Base-by-base conservation (phyloP, 768 basidiomycete species). In the Sistotremastrum suecicum region DNA sequence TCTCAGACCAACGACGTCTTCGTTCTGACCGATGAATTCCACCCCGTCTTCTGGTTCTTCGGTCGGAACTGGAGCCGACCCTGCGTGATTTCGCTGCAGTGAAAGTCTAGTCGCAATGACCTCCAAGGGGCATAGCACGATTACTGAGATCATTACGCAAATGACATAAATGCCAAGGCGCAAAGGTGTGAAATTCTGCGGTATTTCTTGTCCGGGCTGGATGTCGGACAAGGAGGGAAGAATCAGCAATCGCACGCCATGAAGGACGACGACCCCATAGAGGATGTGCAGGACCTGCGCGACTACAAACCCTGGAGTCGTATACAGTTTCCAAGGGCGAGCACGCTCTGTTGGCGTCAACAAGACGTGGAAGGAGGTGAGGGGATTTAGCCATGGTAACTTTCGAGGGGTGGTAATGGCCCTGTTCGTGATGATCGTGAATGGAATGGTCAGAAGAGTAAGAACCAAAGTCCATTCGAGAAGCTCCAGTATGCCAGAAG, bases 1-100 rank as follows among this genome's bases (percentile, higher is more conserved):
- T 50, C 86, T 74, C 53, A 88, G 64, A 7, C 84, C 85, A 50
- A 90, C 86, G 11, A 90, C 87, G 52, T 90, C 87, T 55, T 90
- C 86, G 30, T 82, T 78, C 4, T 66, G 61, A 10, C 80, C 82
- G 29, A 75, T 68, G 53, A 76, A 89, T 51, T 84, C 82, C 4
- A 65, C 60, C 1, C 65, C 63, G 40, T 75, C 72, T 47, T 83
- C 73, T 3, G 64, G 66, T 53, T 82, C 78, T 5, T 74, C 76
- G 37, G 32, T 83, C 75, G 1, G 83, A 78, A 51, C 84, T 82
- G 55, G 75, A 83, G 46, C 81, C 83, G 77, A 64, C 10, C 80
- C 77, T 5, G 80, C 76, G 51, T 88, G 85, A 51, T 89, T 90
- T 44, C 87, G 75, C 55, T 90, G 87, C 46, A 90, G 82, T 12